Conservation (phyloP, 2,329 filamentous ascomycete species). For the Bipolaris sorokiniana region DNA sequence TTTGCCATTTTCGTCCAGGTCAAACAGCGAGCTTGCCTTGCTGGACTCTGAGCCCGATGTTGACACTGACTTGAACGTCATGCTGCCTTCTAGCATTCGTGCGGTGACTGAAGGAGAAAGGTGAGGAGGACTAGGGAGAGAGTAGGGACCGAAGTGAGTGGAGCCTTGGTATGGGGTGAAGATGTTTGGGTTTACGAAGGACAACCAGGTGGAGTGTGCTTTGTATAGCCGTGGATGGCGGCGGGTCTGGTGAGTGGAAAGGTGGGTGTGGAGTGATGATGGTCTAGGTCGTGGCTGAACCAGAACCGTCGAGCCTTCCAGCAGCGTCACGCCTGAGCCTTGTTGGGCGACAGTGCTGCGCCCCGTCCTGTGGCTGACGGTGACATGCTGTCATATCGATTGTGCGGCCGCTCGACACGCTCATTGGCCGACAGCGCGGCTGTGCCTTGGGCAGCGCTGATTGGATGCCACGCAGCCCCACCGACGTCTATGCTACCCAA, state of each 20-base stretch:
- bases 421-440: slow-evolving; percentile 21
- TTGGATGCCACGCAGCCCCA: slow-evolving; percentile 7
- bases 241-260: slow-evolving; percentile 36
- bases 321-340: slow-evolving; percentile 25
- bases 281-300: slow-evolving; percentile 25
- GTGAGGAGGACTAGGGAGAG: slow-evolving; percentile 26
- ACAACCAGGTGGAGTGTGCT: slow-evolving; percentile 32
- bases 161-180: slow-evolving; percentile 11
- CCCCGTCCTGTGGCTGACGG: slow-evolving; percentile 20
- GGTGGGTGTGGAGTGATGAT: slow-evolving; percentile 37
- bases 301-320: slow-evolving; percentile 16
- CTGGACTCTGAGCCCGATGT: slow-evolving; percentile 47
- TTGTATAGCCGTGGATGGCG: slow-evolving; percentile 39
- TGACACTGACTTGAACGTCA: slow-evolving; percentile 55
- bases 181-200: slow-evolving; percentile 26
- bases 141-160: slow-evolving; percentile 8
- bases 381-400: slow-evolving; percentile 9
- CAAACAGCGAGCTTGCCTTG: slow-evolving; percentile 51
- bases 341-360: slow-evolving; percentile 20
- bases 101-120: slow-evolving; percentile 18
- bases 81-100: slow-evolving; percentile 31
- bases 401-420: slow-evolving; percentile 6
- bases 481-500: background rate
- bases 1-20: slow-evolving; percentile 52
- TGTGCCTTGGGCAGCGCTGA: slow-evolving; percentile 11